phyloP scores from a whole-genome alignment of 2,329 filamentous ascomycete species.

The Mycosphaerella arachidis region DNA sequence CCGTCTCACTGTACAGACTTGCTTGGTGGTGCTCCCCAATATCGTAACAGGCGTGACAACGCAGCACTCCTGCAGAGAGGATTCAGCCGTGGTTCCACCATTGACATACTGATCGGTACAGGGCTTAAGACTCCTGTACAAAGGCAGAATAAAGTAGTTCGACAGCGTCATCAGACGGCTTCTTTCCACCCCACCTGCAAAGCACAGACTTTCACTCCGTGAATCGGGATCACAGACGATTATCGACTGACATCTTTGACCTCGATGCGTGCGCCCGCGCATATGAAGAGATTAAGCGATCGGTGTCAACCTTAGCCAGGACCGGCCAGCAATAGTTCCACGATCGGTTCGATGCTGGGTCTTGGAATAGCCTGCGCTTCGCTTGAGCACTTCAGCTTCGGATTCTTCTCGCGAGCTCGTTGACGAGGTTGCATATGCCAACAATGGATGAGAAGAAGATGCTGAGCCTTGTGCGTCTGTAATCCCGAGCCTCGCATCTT shows the following conservation, averaged over 20 bases:
- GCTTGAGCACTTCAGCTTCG: conserved; percentile 42
- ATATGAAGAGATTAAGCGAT: conserved; percentile 57
- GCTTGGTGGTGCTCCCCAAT: conserved; percentile 57
- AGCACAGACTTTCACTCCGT: background rate
- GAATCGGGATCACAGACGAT: too few relatives aligned
- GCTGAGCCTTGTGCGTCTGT: background rate
- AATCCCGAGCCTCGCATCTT: background rate
- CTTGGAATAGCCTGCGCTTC: conserved; percentile 57
- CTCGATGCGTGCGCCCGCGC: conserved; percentile 58
- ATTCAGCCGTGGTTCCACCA: background rate
- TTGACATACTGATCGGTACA: too few relatives aligned
- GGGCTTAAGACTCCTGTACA: conserved; percentile 53
- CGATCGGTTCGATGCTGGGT: conserved; percentile 63
- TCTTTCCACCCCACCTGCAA: conserved; percentile 50
- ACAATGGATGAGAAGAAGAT: background rate
- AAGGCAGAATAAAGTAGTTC: conserved; percentile 59
- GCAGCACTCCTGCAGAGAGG: conserved; percentile 49
- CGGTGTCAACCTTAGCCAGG: conserved; percentile 60
- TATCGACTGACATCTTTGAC: conserved; percentile 57
- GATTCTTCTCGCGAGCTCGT: background rate
- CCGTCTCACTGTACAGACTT: conserved; percentile 29
- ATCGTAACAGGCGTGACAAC: conserved; percentile 60
- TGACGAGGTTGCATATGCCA: background rate
- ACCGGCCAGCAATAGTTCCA: conserved; percentile 76
- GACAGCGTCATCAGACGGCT: conserved; percentile 54